Base-by-base conservation (phyloP, 352 stramenopile species). In the Globisporangium emineosum region DNA sequence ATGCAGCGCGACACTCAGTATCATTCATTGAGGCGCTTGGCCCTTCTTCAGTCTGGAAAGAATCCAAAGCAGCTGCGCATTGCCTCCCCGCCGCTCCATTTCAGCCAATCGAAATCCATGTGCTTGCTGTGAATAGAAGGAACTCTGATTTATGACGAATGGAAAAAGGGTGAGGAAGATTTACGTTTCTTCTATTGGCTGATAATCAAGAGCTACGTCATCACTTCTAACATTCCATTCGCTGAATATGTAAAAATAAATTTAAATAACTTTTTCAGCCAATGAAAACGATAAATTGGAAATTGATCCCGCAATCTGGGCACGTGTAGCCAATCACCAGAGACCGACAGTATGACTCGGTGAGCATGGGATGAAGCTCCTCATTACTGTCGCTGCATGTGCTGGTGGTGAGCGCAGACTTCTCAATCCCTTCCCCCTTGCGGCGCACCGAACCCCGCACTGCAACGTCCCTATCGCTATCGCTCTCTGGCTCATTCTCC, bases 61-160 rank as follows among this genome's bases (percentile, higher is more conserved):
- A 54, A 54, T 54, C 47, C 23, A 54, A 54, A 54, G 47, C 47
- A 54, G 47, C 47, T 54, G 47, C 47, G 47, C 43, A 17, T 17
- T 53, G 17, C 21, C 2, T 54, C 12, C 47, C 23, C 47, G 6
- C 47, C n/a, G 23, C 7, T 3, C 0, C 2, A 13, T 54, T 54
- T 33, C 47, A 32, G 47, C 47, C 25, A 54, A 32, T 54, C 29
- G n/a, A 32, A 2, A 5, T 9, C 13, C 25, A 54, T 3, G 8
- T 15, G 19, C 30, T 52, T 9, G 45, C 45, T 52, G 23, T 52
- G 30, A 52, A 52, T 25, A 30, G 2, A 7, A 5, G 7, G 12
- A n/a, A 17, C 23, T 9, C 4, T 3, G 4, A 8, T 30, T 54
- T 33, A 12, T 54, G 47, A 1, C 47, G 5, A 54, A 54, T 54